Base-by-base conservation (phyloP, 345 rosid genomes). In the Bruguiera parviflora region DNA sequence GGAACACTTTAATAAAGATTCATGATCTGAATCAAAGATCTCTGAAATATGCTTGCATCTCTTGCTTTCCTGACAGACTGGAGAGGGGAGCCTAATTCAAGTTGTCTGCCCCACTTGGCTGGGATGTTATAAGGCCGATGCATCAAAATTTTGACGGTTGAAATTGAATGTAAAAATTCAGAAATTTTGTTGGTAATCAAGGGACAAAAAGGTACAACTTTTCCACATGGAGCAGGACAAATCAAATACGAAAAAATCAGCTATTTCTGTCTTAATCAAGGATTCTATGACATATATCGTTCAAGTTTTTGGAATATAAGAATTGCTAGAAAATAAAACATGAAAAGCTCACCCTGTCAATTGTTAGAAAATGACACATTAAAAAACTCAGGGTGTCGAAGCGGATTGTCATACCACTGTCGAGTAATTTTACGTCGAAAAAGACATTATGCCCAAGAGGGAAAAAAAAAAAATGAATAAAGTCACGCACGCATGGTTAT, bases 1-100 rank as follows among this genome's bases (percentile, higher is more conserved):
- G 46, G 46, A 39, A 39, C 15, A 39, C 60, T 65, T 21, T 35
- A 21, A 58, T n/a, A 2, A 11, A 64, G 52, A 37, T 63, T 33
- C 52, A 28, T 28, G 56, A 60, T 43, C 68, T 21, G 21, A 59
- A 69, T 24, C 61, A 56, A 56, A 63, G 68, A 73, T 71, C 79
- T 58, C 61, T 49, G 43, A 65, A 67, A 24, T 68, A 52, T 21
- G 70, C 47, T 71, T 57, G 33, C 28, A 58, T 21, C 70, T 49
- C 0, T 6, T 28, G 53, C 35, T 39, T 61, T 43, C 58, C 62
- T 52, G 73, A 74, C 75, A 82, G 75, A 60, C 72, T 72, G 81
- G 67, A 65, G 58, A 52, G 68, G n/a, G 64, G 62, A 47, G 29
- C 39, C 53, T 39, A 57, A 65, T 63, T 71, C 21, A 73, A 74